Percentiles rank a stretch among this genome's conserved stretches.
These are phyloP conservation scores for Hypoxylon rubiginosum DNA, from an alignment of 2,329 filamentous ascomycete genomes.

Conservation along the genomic window DNA sequence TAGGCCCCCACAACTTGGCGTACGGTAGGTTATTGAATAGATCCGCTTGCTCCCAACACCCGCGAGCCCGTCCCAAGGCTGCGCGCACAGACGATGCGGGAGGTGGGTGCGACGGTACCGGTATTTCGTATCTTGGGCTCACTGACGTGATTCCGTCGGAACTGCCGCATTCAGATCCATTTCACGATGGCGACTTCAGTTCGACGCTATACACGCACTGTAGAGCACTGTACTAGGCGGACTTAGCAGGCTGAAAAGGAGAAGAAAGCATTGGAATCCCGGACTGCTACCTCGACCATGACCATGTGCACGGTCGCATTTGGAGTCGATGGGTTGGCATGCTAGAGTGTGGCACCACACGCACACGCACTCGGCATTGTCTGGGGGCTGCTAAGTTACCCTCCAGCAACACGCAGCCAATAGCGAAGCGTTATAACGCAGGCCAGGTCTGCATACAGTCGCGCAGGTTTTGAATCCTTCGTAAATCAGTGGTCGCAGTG, in stretches of 20 bases:
- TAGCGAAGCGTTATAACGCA: constrained; percentile 4
- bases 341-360: constrained; percentile 32
- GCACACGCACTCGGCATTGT: constrained; percentile 25
- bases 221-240: constrained; percentile 10
- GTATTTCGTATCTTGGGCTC: constrained; percentile 8
- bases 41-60: constrained; percentile 16
- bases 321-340: constrained; percentile 33
- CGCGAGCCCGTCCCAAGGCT: constrained; percentile 24
- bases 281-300: constrained; percentile 23
- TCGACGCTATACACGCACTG: constrained; percentile 1
- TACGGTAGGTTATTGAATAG: constrained; percentile 6
- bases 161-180: constrained; percentile 4
- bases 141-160: constrained; percentile 1
- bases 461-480: constrained; percentile 40
- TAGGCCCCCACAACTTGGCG: constrained; percentile 16
- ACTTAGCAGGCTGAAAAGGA: constrained; percentile 21
- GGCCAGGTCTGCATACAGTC: constrained; percentile 21
- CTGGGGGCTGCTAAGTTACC: constrained; percentile 34
- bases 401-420: constrained; percentile 24
- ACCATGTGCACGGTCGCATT: constrained; percentile 36
- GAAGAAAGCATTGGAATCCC: constrained; percentile 5
- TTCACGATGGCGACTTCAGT: neutral
- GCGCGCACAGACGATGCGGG: constrained; percentile 33
- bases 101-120: constrained; percentile 25
- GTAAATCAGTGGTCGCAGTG: constrained; percentile 25